Conservation (phyloP, 1,284 basidiomycete species). For the Ustilago esculenta region DNA sequence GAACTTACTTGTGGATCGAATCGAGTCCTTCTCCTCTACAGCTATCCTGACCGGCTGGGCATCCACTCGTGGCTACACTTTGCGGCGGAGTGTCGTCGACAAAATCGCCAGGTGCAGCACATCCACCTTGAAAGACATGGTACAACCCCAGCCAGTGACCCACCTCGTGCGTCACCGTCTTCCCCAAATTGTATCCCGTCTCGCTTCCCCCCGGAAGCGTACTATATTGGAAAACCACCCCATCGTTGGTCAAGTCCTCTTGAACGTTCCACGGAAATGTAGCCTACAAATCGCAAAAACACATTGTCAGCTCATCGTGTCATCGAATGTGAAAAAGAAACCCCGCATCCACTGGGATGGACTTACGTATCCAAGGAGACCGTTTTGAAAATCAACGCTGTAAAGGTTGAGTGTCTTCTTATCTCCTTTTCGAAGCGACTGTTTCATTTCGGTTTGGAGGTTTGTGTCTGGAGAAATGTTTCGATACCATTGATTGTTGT, state of each 20-base stretch:
- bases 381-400: conserved; percentile 67
- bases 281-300: no score
- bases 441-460: conserved; percentile 72
- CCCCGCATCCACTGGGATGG: no score
- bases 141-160: conserved; percentile 70
- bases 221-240: conserved; percentile 39
- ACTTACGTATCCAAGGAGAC: conserved; percentile 68
- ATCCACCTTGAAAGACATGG: conserved; percentile 75
- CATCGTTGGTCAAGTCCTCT: conserved; percentile 15
- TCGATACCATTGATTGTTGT: conserved; percentile 72
- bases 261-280: conserved; percentile 68
- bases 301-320: no score
- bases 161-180: conserved; percentile 73
- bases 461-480: conserved; percentile 68
- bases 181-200: conserved; percentile 70
- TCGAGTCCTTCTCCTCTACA: conserved; percentile 40
- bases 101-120: conserved; percentile 70
- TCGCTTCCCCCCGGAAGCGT: conserved; percentile 71
- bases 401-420: conserved; percentile 71
- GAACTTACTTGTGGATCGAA: conserved; percentile 48
- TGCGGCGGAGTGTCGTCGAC: conserved; percentile 71
- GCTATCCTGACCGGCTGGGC: conserved; percentile 41
- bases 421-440: conserved; percentile 69
- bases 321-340: no score
- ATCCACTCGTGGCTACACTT: conserved; percentile 38